phyloP scores from a whole-genome alignment of 345 rosid species.

The Lepidium sativum region DNA sequence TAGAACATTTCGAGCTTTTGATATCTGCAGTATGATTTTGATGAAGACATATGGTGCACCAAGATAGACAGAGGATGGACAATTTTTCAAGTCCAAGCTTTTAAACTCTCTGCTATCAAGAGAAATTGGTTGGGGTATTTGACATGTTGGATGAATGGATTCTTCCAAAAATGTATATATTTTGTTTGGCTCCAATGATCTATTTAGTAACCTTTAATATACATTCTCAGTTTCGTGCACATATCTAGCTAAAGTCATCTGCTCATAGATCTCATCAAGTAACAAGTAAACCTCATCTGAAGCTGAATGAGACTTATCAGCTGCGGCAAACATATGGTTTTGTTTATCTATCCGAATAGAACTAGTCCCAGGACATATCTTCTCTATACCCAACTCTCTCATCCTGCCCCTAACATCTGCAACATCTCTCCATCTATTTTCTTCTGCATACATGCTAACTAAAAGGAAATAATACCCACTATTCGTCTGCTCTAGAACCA shows the following conservation, averaged over 20 bases:
- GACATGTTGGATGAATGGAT: not conserved
- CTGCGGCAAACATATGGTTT: slow-evolving; percentile 53
- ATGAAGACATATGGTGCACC: not conserved
- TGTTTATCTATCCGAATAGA: slow-evolving; percentile 48
- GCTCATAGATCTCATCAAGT: slow-evolving; percentile 45
- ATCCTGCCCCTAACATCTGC: slow-evolving; percentile 44
- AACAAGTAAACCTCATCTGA: slow-evolving; percentile 39
- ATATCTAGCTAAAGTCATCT: slow-evolving; percentile 34
- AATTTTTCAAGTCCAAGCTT: not conserved
- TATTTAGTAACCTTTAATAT: slow-evolving; percentile 4
- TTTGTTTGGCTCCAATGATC: not conserved
- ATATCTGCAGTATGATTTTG: not conserved
- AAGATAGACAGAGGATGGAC: not conserved
- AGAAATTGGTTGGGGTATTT: not conserved
- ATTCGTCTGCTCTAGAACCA: slow-evolving; percentile 53
- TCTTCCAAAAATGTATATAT: not conserved
- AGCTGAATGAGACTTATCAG: slow-evolving; percentile 48
- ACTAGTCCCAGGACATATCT: slow-evolving; percentile 58
- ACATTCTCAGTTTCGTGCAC: slow-evolving; percentile 10
- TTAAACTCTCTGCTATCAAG: too few species aligned
- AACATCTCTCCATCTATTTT: slow-evolving; percentile 58
- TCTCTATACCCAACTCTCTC: slow-evolving; percentile 50
- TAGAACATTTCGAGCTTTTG: slow-evolving; percentile 7
- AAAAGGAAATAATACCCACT: slow-evolving; percentile 52
- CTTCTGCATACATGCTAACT: slow-evolving; percentile 59